These are phyloP conservation scores for Thalassiosira mediterranea DNA, from an alignment of 352 stramenopile genomes.

Conservation along the genomic window DNA sequence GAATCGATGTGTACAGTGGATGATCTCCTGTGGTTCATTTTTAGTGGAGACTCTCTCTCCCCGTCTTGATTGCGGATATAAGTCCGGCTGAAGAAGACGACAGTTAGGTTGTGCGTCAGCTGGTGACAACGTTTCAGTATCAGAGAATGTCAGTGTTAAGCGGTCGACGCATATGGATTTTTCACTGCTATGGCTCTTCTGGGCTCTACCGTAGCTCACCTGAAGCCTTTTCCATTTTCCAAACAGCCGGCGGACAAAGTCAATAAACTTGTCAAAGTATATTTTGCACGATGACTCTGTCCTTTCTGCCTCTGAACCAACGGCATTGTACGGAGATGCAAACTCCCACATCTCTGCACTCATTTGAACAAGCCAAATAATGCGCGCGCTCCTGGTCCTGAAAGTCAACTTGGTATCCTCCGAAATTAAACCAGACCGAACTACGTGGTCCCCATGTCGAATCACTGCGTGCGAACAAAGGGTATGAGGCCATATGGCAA, in stretches of 20 bases:
- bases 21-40: conserved; percentile 8
- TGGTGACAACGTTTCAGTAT: too few relatives aligned
- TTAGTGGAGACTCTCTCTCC: conserved; percentile 24
- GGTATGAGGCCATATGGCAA: background rate
- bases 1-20: conserved; percentile 56
- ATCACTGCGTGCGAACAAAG: conserved; percentile 87
- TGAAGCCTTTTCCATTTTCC: conserved; percentile 83
- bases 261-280: conserved; percentile 84
- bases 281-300: conserved; percentile 74
- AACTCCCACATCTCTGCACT: conserved; percentile 84
- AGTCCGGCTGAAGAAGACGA: conserved; percentile 82
- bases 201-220: too few relatives aligned
- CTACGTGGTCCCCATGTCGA: conserved; percentile 82
- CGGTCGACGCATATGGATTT: too few relatives aligned
- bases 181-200: too few relatives aligned
- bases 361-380: conserved; percentile 98
- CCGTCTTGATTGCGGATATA: conserved; percentile 53
- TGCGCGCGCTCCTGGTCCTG: conserved; percentile 90
- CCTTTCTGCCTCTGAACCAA: conserved; percentile 47
- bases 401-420: conserved; percentile 96
- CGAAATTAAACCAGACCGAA: conserved; percentile 92
- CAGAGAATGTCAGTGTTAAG: too few relatives aligned
- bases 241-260: conserved; percentile 76
- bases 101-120: conserved; percentile 78
- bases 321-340: conserved; percentile 63